These are phyloP conservation scores for Geosmithia putterillii DNA, from an alignment of 2,329 filamentous ascomycete genomes.

Conservation along the genomic window DNA sequence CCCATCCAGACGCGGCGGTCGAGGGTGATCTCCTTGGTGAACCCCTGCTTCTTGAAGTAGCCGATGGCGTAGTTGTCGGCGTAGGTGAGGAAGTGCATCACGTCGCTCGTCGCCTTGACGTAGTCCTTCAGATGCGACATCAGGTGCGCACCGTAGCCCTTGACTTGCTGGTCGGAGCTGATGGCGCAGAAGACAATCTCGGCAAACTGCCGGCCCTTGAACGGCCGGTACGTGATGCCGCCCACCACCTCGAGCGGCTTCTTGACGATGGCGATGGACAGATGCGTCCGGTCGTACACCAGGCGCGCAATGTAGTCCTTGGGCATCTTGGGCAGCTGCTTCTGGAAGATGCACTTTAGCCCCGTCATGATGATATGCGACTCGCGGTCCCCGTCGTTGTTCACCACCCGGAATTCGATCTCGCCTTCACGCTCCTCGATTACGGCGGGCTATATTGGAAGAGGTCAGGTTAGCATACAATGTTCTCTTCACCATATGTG, in stretches of 20 bases:
- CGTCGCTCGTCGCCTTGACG: constrained; percentile 88
- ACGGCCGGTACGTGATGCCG: constrained; percentile 92
- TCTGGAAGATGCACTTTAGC: constrained; percentile 96
- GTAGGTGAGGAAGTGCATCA: constrained; percentile 98
- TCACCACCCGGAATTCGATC: constrained; percentile 95
- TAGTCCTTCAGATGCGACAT: constrained; percentile 99
- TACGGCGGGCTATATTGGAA: constrained; percentile 69
- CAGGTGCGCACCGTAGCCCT: constrained; percentile 92
- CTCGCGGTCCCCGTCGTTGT: constrained; percentile 83
- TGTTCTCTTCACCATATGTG: too few species aligned
- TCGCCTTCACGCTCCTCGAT: constrained; percentile 88
- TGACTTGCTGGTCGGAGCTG: constrained; percentile 94
- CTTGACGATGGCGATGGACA: constrained; percentile 96
- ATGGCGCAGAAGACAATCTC: constrained; percentile 99
- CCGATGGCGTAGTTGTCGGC: constrained; percentile 98
- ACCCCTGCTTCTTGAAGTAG: constrained; percentile 98
- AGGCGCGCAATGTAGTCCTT: constrained; percentile 97
- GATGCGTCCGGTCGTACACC: constrained; percentile 91
- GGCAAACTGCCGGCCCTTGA: constrained; percentile 83
- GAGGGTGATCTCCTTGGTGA: constrained; percentile 95
- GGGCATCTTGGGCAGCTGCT: constrained; percentile 97
- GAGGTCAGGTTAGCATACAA: too few species aligned
- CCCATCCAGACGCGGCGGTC: constrained; percentile 93
- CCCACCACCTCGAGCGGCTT: constrained; percentile 92
- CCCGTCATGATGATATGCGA: constrained; percentile 91